These are phyloP conservation scores for Trametes meyenii DNA, from an alignment of 768 basidiomycete genomes.

Conservation along the genomic window DNA sequence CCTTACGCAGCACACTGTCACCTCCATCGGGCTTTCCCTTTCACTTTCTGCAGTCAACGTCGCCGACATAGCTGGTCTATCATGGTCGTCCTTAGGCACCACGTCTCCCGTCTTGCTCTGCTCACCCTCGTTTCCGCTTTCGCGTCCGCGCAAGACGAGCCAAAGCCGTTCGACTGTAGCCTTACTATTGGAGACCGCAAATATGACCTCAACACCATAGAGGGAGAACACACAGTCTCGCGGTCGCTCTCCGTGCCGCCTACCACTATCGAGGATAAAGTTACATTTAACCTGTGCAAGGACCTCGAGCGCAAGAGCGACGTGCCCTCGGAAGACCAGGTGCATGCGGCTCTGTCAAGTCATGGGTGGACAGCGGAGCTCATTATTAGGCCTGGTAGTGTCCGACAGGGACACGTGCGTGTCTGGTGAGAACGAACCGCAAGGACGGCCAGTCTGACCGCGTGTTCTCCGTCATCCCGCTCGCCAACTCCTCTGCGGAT, in stretches of 20 bases:
- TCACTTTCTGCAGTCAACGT: not conserved
- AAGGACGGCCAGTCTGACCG: slow-evolving; percentile 59
- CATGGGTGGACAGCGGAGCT: not conserved
- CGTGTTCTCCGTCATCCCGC: slow-evolving; percentile 73
- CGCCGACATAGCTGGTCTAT: slow-evolving; percentile 7
- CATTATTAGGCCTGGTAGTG: slow-evolving; percentile 50
- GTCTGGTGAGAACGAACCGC: slow-evolving; percentile 67
- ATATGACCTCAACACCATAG: slow-evolving; percentile 64
- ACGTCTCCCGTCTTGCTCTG: slow-evolving; percentile 22
- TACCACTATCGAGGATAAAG: slow-evolving; percentile 56
- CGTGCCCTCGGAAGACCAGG: slow-evolving; percentile 66
- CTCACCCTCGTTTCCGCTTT: slow-evolving; percentile 25
- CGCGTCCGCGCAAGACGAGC: slow-evolving; percentile 38
- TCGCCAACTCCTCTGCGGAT: slow-evolving; percentile 49
- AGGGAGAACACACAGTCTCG: slow-evolving; percentile 51
- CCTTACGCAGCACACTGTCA: not conserved
- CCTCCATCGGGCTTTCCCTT: not conserved
- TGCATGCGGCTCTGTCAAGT: slow-evolving; percentile 37
- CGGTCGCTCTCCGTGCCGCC: slow-evolving; percentile 65
- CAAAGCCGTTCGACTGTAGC: slow-evolving; percentile 57
- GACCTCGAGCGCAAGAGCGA: slow-evolving; percentile 52
- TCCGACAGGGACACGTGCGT: slow-evolving; percentile 66
- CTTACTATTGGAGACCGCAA: slow-evolving; percentile 42
- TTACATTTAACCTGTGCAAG: slow-evolving; percentile 70
- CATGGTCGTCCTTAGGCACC: slow-evolving; percentile 12